Base-by-base conservation (phyloP, 495 filamentous ascomycete genomes). In the Chaetomium tenue region DNA sequence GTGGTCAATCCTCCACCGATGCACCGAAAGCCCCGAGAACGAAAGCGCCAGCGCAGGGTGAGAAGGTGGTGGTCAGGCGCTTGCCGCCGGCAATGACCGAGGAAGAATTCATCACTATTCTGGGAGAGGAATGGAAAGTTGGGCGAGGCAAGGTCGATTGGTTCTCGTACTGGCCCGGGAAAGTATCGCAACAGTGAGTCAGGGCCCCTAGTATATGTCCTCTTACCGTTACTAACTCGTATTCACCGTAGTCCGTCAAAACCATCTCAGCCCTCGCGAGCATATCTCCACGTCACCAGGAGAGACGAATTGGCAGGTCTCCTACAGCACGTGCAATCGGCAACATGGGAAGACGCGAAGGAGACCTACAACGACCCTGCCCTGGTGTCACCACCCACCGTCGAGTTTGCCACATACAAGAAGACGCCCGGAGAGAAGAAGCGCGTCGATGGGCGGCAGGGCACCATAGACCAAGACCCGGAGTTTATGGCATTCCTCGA, bases 401-500 rank as follows among this genome's bases (percentile, higher is more conserved):
- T 96, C 16, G 93, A 97, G 70, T 89, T 91, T 70, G 85, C 94
- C 26, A 85, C 89, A 3, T 94, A 92, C 74, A 88, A 90, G 57
- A 90, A 91, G 67, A 83, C 89, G 0, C 91, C 95, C 18, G 81
- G 81, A 8, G 75, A 71, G 8, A 89, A 87, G 64, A 88, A 83
- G 69, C 87, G 91, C 25, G 84, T 85, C 53, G 94, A 98, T 81
- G 84, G 84, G 63, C 87, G 93, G 4, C 91, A 96, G 73, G 94
- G 95, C 50, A 95, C 91, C 6, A 97, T 98, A 63, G 94, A 98
- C 68, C 91, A 93, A 69, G 94, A 98, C 72, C 86, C 89, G 0
- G 94, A 98, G 62, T 98, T 98, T 67, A 95, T 96, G 76, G 84
- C 84, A 23, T 98, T 98, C 71, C 84, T 98, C 8, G 90, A 95